Base-by-base conservation (phyloP, 768 basidiomycete genomes). In the Heimioporus sp. region DNA sequence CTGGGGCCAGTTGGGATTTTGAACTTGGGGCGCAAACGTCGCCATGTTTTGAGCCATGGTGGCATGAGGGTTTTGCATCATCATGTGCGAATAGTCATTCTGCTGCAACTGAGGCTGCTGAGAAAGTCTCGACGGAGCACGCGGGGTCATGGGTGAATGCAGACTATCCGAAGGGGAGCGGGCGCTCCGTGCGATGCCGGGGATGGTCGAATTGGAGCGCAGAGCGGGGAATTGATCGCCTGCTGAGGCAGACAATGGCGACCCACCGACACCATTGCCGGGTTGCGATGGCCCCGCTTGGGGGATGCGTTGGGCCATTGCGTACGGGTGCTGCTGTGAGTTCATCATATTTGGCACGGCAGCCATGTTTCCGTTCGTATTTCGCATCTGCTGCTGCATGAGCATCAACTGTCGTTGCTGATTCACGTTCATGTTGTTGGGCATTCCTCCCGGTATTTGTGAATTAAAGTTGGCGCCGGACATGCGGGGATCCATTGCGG, bases 161-260 rank as follows among this genome's bases (percentile, higher is more conserved):
- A 73, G 72, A 34, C 76, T 73, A 53, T 90, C 87, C 16, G 86
- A 82, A n/a, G 88, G 88, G 38, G 88, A 89, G 49, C 87, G 77
- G 45, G 81, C 80, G 58, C 83, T 88, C 59, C 88, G 75, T 19
- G 87, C 85, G 47, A 90, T 90, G 12, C 87, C 87, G 0, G 86
- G 86, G 48, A 89, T 84, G 19, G 80, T 67, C 38, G 76, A 70
- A 61, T 81, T 85, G 38, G 83, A 84, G 17, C 82, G 75, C 30
- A 85, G 68, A 6, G 75, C 73, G 12, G 80, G 76, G 52, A 80
- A 79, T 49, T 74, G 69, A 59, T 69, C 65, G 44, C 70, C 70
- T 48, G 73, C 60, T 31, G 74, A 56, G 66, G 47, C 58, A 16
- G 81, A 67, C 66, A 72, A 72, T 9, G 78, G 78, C 17, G 80